Percentiles rank a stretch among this genome's conserved stretches.
These are phyloP conservation scores for Mycotypha africana DNA, from an alignment of 371 early-diverging fungal species.

Conservation along the genomic window DNA sequence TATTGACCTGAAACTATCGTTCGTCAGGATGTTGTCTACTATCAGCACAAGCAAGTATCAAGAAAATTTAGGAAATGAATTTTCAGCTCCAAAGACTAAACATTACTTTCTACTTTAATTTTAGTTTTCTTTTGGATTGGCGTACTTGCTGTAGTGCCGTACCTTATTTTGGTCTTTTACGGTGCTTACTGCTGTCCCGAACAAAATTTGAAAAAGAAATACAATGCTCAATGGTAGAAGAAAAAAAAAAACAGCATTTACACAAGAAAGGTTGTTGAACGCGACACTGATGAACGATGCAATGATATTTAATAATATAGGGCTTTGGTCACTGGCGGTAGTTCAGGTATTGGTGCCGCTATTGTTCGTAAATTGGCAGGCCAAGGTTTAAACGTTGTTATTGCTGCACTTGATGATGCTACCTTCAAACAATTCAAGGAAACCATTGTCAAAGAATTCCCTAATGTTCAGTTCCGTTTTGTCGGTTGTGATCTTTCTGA, in stretches of 20 bases:
- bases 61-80: no score
- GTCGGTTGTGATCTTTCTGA: conserved; percentile 50
- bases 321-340: conserved; percentile 54
- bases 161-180: conserved; percentile 37
- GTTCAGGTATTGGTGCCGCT: conserved; percentile 60
- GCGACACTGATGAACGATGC: no score
- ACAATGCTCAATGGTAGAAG: conserved; percentile 54
- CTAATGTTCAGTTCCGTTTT: conserved; percentile 42
- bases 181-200: conserved; percentile 47
- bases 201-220: conserved; percentile 54
- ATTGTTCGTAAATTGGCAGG: conserved; percentile 50
- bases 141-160: conserved; percentile 38
- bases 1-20: no score
- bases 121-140: conserved; percentile 47
- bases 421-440: conserved; percentile 33
- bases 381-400: conserved; percentile 54
- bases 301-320: no score
- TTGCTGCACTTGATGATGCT: conserved; percentile 53
- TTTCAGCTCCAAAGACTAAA: no score
- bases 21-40: no score
- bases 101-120: no score
- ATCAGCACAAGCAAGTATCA: no score
- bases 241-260: not conserved
- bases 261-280: no score
- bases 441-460: conserved; percentile 37